Evolutionary conservation across 202 grass and related monocot genomes (phyloP).

Genomic region (Thinopyrum obtusiflorum): DNA sequence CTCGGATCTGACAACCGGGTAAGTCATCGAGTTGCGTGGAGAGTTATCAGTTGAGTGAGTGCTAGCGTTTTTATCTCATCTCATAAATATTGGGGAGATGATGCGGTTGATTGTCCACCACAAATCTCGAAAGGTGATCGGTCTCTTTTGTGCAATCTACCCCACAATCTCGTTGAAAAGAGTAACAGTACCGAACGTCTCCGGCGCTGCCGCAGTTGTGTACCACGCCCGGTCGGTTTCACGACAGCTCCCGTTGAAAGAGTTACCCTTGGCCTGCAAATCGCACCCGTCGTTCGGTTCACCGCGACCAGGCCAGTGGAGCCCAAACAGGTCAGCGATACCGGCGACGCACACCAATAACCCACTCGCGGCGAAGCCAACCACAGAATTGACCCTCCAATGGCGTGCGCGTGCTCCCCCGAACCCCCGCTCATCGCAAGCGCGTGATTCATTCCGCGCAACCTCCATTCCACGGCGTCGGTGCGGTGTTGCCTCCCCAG

Average conservation of each 20-base stretch:
- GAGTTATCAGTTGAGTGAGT: no score
- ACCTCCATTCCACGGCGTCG: neutral
- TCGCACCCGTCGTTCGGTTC: neutral
- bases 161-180: no score
- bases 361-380: neutral
- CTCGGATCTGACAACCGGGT: no score
- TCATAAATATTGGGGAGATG: neutral
- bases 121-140: neutral
- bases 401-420: neutral
- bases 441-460: neutral
- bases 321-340: no score
- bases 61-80: no score
- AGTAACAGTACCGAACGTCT: neutral
- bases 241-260: no score
- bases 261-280: no score
- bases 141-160: neutral
- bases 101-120: neutral
- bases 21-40: no score
- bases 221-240: neutral
- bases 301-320: neutral
- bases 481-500: neutral
- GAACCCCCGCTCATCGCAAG: neutral
- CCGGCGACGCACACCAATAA: neutral
- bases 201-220: neutral
- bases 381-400: neutral